Percentiles rank a stretch among this genome's conserved stretches.
Evolutionary conservation across 495 filamentous ascomycete genomes (phyloP).

Genomic region (Daldinia loculata): DNA sequence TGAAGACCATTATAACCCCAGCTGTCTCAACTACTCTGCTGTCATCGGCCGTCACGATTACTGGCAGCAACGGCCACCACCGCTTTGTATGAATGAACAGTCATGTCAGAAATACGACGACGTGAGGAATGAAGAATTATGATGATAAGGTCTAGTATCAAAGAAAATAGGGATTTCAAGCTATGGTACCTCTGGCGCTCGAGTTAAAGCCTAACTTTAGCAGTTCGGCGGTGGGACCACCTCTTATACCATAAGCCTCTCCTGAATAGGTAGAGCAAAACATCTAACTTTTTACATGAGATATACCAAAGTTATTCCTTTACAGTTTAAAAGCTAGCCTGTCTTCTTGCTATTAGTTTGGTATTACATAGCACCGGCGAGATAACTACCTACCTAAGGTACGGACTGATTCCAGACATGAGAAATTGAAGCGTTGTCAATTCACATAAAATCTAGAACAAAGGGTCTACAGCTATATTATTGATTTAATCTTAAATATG

Average conservation of each 20-base stretch:
- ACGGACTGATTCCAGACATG: not conserved
- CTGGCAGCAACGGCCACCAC: constrained; percentile 31
- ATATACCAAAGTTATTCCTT: not conserved
- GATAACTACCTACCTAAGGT: not conserved
- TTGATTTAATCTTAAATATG: not conserved
- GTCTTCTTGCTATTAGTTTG: too few species aligned
- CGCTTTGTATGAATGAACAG: constrained; percentile 9
- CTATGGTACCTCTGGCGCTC: not conserved
- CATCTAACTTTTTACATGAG: not conserved
- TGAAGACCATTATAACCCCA: constrained; percentile 62
- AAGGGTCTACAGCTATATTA: too few species aligned
- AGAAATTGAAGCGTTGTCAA: not conserved
- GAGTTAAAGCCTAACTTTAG: not conserved
- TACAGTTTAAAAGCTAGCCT: not conserved
- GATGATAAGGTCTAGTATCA: constrained; percentile 3
- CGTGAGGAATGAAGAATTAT: constrained; percentile 28
- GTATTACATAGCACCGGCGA: too few species aligned
- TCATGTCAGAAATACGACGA: constrained; percentile 1
- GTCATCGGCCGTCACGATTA: constrained; percentile 23
- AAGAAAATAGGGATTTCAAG: not conserved
- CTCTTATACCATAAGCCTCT: not conserved
- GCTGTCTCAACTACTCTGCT: constrained; percentile 50
- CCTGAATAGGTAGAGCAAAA: not conserved
- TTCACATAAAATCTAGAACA: not conserved
- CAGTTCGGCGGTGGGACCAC: not conserved